Evolutionary conservation across 768 basidiomycete species (phyloP).

Genomic region (Boletellus ananiceps): DNA sequence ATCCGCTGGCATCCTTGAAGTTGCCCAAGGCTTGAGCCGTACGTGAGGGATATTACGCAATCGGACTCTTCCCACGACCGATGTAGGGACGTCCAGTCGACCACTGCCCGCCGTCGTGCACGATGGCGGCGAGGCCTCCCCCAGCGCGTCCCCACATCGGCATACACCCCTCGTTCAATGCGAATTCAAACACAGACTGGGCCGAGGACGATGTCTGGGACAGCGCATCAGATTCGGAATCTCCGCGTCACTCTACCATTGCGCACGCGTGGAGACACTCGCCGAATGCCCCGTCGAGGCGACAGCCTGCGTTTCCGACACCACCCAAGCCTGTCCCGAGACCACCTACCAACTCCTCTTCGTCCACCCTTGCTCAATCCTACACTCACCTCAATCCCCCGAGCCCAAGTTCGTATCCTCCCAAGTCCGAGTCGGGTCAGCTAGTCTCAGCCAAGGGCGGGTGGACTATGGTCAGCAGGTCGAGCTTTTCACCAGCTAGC

Average conservation of each 20-base stretch:
- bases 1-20: neutral
- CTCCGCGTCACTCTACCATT: constrained; percentile 50
- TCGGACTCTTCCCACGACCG: constrained; percentile 7
- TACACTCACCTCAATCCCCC: constrained; percentile 78
- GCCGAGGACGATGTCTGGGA: constrained; percentile 89
- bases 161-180: constrained; percentile 45
- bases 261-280: constrained; percentile 42
- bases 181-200: constrained; percentile 56
- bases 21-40: neutral
- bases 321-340: constrained; percentile 56
- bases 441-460: constrained; percentile 48
- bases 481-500: constrained; percentile 26
- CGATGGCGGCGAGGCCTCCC: constrained; percentile 57
- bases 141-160: constrained; percentile 72
- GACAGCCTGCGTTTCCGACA: constrained; percentile 31
- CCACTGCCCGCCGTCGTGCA: constrained; percentile 19
- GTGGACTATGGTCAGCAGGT: constrained; percentile 72
- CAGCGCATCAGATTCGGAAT: constrained; percentile 75
- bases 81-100: neutral
- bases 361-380: constrained; percentile 69
- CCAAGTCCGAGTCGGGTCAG: constrained; percentile 41
- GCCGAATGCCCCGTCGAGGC: constrained; percentile 21
- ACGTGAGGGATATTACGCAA: neutral
- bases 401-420: constrained; percentile 70
- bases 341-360: constrained; percentile 45